Evolutionary conservation across 495 filamentous ascomycete species (phyloP), one percentile per base, ranked within the genome.

Genomic region (Podospora pseudopauciseta): DNA sequence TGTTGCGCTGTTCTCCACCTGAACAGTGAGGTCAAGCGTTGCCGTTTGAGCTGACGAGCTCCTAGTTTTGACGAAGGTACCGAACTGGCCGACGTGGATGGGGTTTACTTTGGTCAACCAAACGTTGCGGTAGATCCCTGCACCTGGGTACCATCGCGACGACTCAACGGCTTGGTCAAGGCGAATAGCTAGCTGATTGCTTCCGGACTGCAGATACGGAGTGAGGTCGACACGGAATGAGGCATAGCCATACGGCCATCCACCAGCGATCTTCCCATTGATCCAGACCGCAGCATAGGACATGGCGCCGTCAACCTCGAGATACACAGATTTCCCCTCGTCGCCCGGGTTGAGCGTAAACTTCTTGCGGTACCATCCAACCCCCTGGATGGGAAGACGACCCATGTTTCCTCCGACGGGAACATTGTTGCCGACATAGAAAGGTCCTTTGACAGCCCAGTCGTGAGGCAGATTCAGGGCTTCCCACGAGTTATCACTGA

Each of bases 401-500:
- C 86, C 89, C 79, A 85, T 88, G 13, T 81, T 80, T 11, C 83
- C 87, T 57, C 83, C 83, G 69, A 85, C 83, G 5, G 77, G 77
- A 4, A 85, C 72, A 60, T 72, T 64, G 18, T 63, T 32, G 2
- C 71, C 72, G 2, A 75, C 73, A 39, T 76, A 77, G 57, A 83
- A 84, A 1, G 82, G 82, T 0, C 80, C 82, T 27, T 81, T 80
- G 63, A 83, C 78, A 39, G 82, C 83, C 83, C 81, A 85, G 70
- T 85, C 83, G 67, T 85, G 82, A 1, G 73, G 73, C n/a, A 75
- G 60, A 19, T 67, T 59, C 13, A 75, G 11, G 18, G 23, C 11
- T 39, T 73, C 69, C 73, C 73, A 75, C 27, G n/a, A 9, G 32
- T 34, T 65, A 39, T 75, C 73, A 32, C 71, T 65, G 56, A 73